Evolutionary conservation across 192 early-diverging fungal species (phyloP).

Genomic region (Entomortierella beljakovae): DNA sequence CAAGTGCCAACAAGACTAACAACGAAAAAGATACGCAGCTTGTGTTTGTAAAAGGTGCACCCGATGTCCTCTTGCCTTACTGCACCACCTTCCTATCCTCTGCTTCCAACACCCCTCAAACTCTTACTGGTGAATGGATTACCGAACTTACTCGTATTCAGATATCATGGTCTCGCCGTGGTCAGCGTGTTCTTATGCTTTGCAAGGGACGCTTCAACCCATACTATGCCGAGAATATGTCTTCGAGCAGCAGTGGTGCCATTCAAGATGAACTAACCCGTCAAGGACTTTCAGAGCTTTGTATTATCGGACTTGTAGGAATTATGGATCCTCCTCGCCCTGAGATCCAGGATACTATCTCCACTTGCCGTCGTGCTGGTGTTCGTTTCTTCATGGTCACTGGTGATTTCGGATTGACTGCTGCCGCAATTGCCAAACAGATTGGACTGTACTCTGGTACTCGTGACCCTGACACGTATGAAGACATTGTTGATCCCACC

Average conservation of each 20-base stretch:
- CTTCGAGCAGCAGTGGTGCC: neutral
- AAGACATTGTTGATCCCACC: slow-evolving; percentile 46
- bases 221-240: slow-evolving; percentile 9
- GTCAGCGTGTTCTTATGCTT: slow-evolving; percentile 71
- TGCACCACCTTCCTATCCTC: slow-evolving; percentile 56
- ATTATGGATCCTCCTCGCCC: slow-evolving; percentile 89
- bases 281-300: slow-evolving; percentile 63
- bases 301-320: slow-evolving; percentile 80
- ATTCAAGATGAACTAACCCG: slow-evolving; percentile 36
- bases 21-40: slow-evolving; percentile 42
- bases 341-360: slow-evolving; percentile 76
- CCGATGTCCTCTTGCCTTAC: slow-evolving; percentile 73
- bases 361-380: slow-evolving; percentile 70
- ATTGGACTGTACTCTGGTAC: slow-evolving; percentile 75
- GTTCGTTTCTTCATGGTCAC: slow-evolving; percentile 91
- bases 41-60: slow-evolving; percentile 84
- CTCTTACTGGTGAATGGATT: slow-evolving; percentile 53
- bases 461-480: slow-evolving; percentile 40
- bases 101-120: slow-evolving; percentile 51
- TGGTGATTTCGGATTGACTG: slow-evolving; percentile 85
- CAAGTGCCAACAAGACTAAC: slow-evolving; percentile 15
- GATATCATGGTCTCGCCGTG: slow-evolving; percentile 65
- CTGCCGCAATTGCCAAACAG: slow-evolving; percentile 81
- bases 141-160: slow-evolving; percentile 60
- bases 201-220: slow-evolving; percentile 35